phyloP scores from a whole-genome alignment of 176 grass and related monocot species.

The Alopecurus myosuroides region DNA sequence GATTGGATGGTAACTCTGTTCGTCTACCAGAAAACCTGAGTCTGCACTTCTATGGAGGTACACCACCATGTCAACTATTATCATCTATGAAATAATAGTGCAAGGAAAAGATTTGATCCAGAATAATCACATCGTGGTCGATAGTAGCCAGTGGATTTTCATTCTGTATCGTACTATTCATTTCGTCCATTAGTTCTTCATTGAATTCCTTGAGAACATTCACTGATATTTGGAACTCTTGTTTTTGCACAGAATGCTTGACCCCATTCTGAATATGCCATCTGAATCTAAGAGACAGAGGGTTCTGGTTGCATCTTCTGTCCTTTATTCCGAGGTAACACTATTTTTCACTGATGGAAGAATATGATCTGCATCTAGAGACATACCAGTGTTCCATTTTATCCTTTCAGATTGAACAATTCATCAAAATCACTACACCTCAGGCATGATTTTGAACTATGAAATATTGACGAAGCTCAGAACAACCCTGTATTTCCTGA shows the following conservation, averaged over 20 bases:
- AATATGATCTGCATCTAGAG: constrained; percentile 23
- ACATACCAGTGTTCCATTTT: constrained; percentile 1
- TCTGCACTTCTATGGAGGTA: constrained; percentile 90
- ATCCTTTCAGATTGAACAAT: neutral
- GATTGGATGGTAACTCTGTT: constrained; percentile 43
- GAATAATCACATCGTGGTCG: neutral
- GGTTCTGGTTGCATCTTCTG: constrained; percentile 87
- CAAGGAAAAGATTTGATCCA: neutral
- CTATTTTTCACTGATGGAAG: neutral
- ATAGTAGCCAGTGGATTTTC: constrained; percentile 10
- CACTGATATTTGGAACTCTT: constrained; percentile 29
- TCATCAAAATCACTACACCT: neutral
- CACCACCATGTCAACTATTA: neutral
- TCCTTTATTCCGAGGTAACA: constrained; percentile 96
- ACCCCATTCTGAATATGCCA: constrained; percentile 82
- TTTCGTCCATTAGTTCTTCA: constrained; percentile 6
- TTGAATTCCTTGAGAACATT: neutral
- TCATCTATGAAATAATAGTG: constrained; percentile 8
- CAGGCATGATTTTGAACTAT: neutral
- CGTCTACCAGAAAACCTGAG: constrained; percentile 43
- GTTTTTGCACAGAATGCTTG: constrained; percentile 67
- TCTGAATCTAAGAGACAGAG: constrained; percentile 92
- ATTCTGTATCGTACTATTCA: constrained; percentile 7
- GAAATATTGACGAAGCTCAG: neutral
- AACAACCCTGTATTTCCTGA: neutral